phyloP scores from a whole-genome alignment of 805 yeast species.

The Nakazawaea wickerhamii region DNA sequence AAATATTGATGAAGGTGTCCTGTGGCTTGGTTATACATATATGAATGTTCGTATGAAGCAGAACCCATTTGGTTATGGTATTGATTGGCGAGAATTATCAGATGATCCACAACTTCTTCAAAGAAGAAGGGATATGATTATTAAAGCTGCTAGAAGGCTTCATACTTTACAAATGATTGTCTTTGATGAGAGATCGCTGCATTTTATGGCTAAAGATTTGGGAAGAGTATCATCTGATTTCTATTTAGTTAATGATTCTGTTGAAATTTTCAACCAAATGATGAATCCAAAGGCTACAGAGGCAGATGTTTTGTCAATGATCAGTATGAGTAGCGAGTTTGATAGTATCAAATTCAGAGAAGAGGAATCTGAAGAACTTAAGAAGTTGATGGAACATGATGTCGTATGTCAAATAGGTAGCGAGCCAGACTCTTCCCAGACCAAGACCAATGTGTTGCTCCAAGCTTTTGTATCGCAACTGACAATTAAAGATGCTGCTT shows the following conservation, averaged over 20 bases:
- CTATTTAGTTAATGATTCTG: conserved; percentile 75
- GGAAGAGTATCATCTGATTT: conserved; percentile 96
- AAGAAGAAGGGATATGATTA: conserved; percentile 69
- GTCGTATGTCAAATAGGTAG: conserved; percentile 83
- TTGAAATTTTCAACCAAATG: conserved; percentile 85
- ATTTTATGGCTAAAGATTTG: conserved; percentile 78
- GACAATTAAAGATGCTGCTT: conserved; percentile 67
- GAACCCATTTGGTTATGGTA: conserved; percentile 89
- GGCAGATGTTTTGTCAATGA: conserved; percentile 83
- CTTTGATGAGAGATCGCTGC: conserved; percentile 77
- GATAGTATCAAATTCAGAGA: conserved; percentile 84
- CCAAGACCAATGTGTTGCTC: conserved; percentile 79
- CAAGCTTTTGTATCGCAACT: conserved; percentile 86
- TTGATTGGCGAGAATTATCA: conserved; percentile 78
- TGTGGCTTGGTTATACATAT: conserved; percentile 97
- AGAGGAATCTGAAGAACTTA: conserved; percentile 78
- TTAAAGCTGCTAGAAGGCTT: conserved; percentile 75
- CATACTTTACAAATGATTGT: conserved; percentile 90
- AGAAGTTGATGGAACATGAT: conserved; percentile 48
- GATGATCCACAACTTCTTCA: conserved; percentile 78
- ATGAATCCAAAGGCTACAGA: conserved; percentile 83
- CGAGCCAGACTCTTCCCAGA: conserved; percentile 66
- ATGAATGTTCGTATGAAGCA: conserved; percentile 90
- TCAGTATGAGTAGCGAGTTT: conserved; percentile 90
- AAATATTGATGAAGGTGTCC: conserved; percentile 87